phyloP scores from a whole-genome alignment of 108 stramenopile genomes.

The Cylindrotheca closterium region DNA sequence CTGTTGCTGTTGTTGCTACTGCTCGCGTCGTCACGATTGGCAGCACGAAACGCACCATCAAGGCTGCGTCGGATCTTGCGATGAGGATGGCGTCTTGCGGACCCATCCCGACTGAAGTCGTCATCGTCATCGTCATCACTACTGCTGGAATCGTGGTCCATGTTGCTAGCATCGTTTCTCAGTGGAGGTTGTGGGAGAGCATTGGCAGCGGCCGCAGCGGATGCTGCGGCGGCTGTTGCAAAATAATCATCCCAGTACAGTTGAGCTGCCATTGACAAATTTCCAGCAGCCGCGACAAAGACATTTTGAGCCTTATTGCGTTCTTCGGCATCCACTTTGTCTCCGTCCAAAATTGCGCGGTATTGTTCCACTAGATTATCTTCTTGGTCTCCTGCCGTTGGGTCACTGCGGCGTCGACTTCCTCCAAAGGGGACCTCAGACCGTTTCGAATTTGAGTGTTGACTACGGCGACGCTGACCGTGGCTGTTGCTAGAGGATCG shows the following conservation, averaged over 20 bases:
- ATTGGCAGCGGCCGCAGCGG: background rate
- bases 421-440: too few relatives aligned
- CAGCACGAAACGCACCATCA: constrained; percentile 7
- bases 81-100: background rate
- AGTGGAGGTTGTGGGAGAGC: background rate
- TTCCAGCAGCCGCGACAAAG: constrained; percentile 65
- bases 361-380: background rate
- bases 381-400: background rate
- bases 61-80: background rate
- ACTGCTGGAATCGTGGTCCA: constrained; percentile 13
- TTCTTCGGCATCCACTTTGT: constrained; percentile 1
- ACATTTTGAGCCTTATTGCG: constrained; percentile 38
- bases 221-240: constrained; percentile 16
- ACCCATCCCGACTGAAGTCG: background rate
- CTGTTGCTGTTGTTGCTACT: constrained; percentile 11
- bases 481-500: too few relatives aligned
- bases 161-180: constrained; percentile 13
- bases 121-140: constrained; percentile 14
- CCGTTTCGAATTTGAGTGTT: too few relatives aligned
- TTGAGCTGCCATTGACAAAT: constrained; percentile 62
- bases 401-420: background rate
- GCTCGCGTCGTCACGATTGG: background rate
- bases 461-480: too few relatives aligned
- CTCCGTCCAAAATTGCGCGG: background rate
- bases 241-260: constrained; percentile 83